A percentile compares a stretch with the other conserved stretches of the same genome.
These are phyloP conservation scores for Colletotrichum godetiae DNA, from an alignment of 2,329 filamentous ascomycete genomes.

Conservation along the genomic window DNA sequence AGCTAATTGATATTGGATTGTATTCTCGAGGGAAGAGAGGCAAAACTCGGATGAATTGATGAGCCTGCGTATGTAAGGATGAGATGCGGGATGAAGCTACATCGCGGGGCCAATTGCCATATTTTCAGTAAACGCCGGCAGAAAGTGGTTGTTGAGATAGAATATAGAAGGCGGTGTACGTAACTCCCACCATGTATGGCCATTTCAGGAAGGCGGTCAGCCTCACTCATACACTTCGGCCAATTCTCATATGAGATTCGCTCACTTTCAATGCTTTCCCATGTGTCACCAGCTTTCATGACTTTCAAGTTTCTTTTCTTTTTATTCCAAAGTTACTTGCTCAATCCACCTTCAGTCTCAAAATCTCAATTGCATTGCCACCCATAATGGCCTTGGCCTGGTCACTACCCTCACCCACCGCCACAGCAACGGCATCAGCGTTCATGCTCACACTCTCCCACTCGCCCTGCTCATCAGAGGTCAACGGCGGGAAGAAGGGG, in stretches of 20 bases:
- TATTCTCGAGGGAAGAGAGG: not conserved
- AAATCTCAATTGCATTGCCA: conserved; percentile 66
- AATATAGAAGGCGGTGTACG: conserved; percentile 7
- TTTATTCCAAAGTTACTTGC: not conserved
- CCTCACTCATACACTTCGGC: not conserved
- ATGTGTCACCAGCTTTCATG: not conserved
- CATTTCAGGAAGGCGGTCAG: not conserved
- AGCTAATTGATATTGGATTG: too few species aligned
- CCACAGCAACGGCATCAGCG: conserved; percentile 62
- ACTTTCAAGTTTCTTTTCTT: not conserved
- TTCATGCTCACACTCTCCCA: conserved; percentile 76
- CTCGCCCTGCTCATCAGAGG: conserved; percentile 68
- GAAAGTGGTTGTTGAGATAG: not conserved
- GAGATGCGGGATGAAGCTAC: conserved; percentile 1
- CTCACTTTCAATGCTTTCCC: not conserved
- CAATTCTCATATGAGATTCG: conserved; percentile 16
- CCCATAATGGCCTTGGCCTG: conserved; percentile 67
- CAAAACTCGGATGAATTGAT: not conserved
- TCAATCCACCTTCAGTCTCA: conserved; percentile 43
- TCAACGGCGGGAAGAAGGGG: conserved; percentile 85
- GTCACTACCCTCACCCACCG: conserved; percentile 58
- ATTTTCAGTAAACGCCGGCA: conserved; percentile 33
- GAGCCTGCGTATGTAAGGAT: not conserved
- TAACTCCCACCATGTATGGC: accelerated
- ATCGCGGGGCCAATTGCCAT: conserved; percentile 26